Percentiles rank a stretch among this genome's conserved stretches.
These are phyloP conservation scores for Phytophthora agathidicida DNA, from an alignment of 352 stramenopile species.

Conservation along the genomic window DNA sequence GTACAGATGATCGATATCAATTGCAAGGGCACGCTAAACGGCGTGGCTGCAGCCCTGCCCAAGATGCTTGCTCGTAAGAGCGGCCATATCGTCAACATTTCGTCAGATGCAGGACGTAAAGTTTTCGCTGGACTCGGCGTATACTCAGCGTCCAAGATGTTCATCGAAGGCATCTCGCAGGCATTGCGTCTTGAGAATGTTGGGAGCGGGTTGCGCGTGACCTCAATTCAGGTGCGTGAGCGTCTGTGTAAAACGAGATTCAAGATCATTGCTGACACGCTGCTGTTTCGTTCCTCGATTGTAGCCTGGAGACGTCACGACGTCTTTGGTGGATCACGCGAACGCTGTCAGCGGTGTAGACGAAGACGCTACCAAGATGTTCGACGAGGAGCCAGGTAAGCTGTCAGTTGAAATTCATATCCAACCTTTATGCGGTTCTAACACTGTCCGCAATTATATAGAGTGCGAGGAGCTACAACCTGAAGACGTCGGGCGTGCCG, in stretches of 20 bases:
- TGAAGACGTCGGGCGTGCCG: constrained; percentile 78
- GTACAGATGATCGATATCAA: constrained; percentile 88
- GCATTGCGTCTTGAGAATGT: constrained; percentile 80
- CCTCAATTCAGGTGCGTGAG: constrained; percentile 70
- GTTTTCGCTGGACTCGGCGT: constrained; percentile 78
- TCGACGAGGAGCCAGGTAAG: constrained; percentile 50
- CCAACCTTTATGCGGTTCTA: background rate
- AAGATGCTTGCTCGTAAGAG: constrained; percentile 73
- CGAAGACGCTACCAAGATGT: constrained; percentile 68
- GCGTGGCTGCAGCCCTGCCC: constrained; percentile 67
- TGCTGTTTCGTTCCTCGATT: background rate
- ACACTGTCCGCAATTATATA: constrained; percentile 15
- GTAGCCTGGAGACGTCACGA: constrained; percentile 88
- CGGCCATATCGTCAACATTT: constrained; percentile 85
- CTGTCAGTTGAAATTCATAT: background rate
- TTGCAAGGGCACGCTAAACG: constrained; percentile 91
- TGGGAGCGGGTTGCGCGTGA: constrained; percentile 85
- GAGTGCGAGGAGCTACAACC: constrained; percentile 80
- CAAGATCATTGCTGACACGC: constrained; percentile 3
- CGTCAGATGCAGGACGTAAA: constrained; percentile 75
- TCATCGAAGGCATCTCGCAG: constrained; percentile 89
- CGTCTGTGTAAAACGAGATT: too few relatives aligned
- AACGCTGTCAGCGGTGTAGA: constrained; percentile 69
- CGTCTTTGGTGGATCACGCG: constrained; percentile 83
- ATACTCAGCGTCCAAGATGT: constrained; percentile 91